Conservation (phyloP, 345 rosid genomes). For the Murraya paniculata region DNA sequence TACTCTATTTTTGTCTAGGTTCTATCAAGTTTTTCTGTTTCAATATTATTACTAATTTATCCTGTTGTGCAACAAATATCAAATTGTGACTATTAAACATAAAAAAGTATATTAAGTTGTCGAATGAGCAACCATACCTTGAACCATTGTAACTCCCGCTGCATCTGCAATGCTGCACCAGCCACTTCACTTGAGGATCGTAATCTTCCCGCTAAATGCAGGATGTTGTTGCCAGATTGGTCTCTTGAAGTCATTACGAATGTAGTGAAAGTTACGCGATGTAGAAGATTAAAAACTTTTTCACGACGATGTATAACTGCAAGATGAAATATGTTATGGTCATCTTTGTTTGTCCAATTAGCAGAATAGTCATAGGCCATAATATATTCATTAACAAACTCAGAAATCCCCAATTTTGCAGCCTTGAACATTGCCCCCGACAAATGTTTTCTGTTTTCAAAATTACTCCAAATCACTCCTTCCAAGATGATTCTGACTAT, state of each 20-base stretch:
- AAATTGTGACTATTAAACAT: no score
- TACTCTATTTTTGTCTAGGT: no score
- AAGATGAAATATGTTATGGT: neutral
- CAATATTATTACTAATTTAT: no score
- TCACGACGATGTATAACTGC: conserved; percentile 17
- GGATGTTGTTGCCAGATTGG: neutral
- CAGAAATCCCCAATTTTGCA: neutral
- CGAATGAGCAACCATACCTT: neutral
- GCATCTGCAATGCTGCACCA: conserved; percentile 13
- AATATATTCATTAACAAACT: neutral
- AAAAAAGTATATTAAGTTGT: no score
- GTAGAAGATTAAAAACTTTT: conserved; percentile 9
- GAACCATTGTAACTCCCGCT: conserved; percentile 1
- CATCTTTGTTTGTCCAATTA: no score
- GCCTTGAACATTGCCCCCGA: neutral
- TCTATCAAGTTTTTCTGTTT: no score
- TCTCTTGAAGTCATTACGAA: neutral
- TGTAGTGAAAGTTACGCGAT: neutral
- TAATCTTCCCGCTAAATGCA: neutral
- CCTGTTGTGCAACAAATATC: no score
- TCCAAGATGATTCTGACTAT: neutral
- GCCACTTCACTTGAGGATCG: neutral
- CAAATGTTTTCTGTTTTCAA: neutral
- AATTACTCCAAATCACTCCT: neutral
- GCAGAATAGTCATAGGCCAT: neutral